These are phyloP conservation scores for Rubroboletus satanas DNA, from an alignment of 768 basidiomycete genomes.

Conservation along the genomic window DNA sequence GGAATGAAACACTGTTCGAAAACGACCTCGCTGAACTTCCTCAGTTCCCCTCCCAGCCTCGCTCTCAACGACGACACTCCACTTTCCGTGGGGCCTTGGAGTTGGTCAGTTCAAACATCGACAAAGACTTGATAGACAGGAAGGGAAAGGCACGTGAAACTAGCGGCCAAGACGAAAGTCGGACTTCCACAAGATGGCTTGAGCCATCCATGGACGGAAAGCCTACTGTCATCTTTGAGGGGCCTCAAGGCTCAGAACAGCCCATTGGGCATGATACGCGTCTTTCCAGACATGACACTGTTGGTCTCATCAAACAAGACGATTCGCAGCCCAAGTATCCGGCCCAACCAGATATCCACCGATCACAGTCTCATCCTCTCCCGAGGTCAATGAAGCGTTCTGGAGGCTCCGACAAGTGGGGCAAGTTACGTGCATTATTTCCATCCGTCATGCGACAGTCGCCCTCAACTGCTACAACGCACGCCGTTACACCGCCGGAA, in stretches of 20 bases:
- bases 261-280: slow-evolving; percentile 26
- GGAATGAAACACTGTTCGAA: slow-evolving; percentile 26
- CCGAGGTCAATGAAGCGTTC: slow-evolving; percentile 19
- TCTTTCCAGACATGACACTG: slow-evolving; percentile 7
- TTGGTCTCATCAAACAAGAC: slow-evolving; percentile 1
- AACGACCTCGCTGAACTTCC: slow-evolving; percentile 35
- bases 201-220: slow-evolving; percentile 50
- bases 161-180: slow-evolving; percentile 46
- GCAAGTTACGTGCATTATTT: slow-evolving; percentile 59
- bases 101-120: slow-evolving; percentile 27
- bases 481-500: slow-evolving; percentile 46
- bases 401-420: slow-evolving; percentile 48
- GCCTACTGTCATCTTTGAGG: slow-evolving; percentile 32
- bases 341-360: slow-evolving; percentile 8
- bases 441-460: slow-evolving; percentile 47
- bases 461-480: slow-evolving; percentile 33
- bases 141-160: slow-evolving; percentile 54
- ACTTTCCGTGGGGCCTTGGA: slow-evolving; percentile 67
- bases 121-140: slow-evolving; percentile 42
- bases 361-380: slow-evolving; percentile 29
- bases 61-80: slow-evolving; percentile 29
- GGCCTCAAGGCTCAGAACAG: slow-evolving; percentile 17
- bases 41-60: slow-evolving; percentile 28
- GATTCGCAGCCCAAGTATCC: slow-evolving; percentile 4
- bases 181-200: slow-evolving; percentile 54